Evolutionary conservation across 202 grass and related monocot species (phyloP).

Genomic region (Tripidium arundinaceum): DNA sequence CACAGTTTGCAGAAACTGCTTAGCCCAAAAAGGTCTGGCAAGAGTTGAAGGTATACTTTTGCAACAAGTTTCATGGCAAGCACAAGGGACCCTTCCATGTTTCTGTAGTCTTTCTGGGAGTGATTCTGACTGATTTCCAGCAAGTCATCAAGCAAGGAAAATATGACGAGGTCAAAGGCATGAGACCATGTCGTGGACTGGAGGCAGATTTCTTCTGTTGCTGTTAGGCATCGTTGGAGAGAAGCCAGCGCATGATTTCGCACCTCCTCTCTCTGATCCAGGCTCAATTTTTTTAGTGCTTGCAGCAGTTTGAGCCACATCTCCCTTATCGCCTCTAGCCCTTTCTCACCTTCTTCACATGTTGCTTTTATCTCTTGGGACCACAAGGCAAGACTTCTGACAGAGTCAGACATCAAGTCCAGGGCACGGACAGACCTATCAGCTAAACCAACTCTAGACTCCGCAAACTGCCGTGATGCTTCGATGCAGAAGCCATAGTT

Average conservation of each 20-base stretch:
- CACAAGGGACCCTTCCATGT: conserved; percentile 92
- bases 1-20: conserved; percentile 99
- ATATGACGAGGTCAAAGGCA: conserved; percentile 84
- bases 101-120: conserved; percentile 89
- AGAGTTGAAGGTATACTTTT: conserved; percentile 71
- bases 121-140: conserved; percentile 78
- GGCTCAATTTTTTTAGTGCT: conserved; percentile 75
- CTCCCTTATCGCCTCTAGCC: conserved; percentile 75
- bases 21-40: conserved; percentile 73
- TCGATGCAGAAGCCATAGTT: conserved; percentile 90
- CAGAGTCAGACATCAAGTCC: conserved; percentile 82
- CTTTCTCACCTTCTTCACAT: conserved; percentile 69
- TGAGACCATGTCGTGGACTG: conserved; percentile 67
- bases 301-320: conserved; percentile 95
- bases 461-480: conserved; percentile 79
- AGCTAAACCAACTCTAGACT: conserved; percentile 73
- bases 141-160: conserved; percentile 87
- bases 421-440: conserved; percentile 82
- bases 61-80: conserved; percentile 72
- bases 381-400: conserved; percentile 67
- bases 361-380: conserved; percentile 60
- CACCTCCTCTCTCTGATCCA: conserved; percentile 95
- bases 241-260: conserved; percentile 81
- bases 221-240: conserved; percentile 62
- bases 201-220: conserved; percentile 66